Percentiles rank a stretch among this genome's conserved stretches.
Evolutionary conservation across 305 asterid species (phyloP).

Genomic region (Fraxinus ornus): DNA sequence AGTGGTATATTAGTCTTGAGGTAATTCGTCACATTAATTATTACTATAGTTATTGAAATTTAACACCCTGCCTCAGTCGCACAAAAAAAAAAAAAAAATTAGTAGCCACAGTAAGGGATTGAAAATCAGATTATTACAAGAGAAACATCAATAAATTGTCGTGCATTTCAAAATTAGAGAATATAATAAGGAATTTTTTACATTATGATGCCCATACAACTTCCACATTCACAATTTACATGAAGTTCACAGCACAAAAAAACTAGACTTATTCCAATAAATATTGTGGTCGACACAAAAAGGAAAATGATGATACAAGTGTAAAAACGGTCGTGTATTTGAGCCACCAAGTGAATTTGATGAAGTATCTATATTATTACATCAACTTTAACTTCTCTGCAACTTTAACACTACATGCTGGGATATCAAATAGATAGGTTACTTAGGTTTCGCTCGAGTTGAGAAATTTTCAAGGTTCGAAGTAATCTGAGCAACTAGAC

Average conservation of each 20-base stretch:
- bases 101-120: background rate
- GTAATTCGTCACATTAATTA: conserved; percentile 35
- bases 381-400: background rate
- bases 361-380: background rate
- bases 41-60: background rate
- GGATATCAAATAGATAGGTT: background rate
- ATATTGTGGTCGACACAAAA: background rate
- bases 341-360: background rate
- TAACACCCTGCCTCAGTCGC: background rate
- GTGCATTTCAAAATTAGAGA: background rate
- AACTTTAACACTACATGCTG: background rate
- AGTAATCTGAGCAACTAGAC: background rate
- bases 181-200: background rate
- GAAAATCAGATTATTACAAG: background rate
- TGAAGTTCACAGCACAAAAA: background rate
- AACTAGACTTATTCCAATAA: background rate
- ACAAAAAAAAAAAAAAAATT: background rate
- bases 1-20: conserved; percentile 92
- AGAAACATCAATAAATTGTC: background rate
- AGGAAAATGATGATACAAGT: background rate
- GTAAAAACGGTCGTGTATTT: background rate
- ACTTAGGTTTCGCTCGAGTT: background rate
- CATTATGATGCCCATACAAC: background rate
- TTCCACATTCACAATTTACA: background rate
- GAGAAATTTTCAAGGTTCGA: background rate